Evolutionary conservation across 441 rosid genomes (phyloP).

Genomic region (Gossypium aridum): DNA sequence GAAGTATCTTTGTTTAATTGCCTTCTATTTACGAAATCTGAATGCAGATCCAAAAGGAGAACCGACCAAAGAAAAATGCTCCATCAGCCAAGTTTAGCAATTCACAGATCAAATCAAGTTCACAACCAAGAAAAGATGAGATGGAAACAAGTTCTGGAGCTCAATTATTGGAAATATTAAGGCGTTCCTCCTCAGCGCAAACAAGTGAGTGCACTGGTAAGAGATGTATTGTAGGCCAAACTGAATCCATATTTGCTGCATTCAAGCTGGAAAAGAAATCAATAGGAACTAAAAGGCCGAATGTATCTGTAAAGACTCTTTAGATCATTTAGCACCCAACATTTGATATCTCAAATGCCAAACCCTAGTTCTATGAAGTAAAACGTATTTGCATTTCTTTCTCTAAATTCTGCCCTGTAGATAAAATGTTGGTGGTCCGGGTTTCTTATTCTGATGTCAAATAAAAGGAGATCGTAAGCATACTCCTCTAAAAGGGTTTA

Average conservation of each 20-base stretch:
- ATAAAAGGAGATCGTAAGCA: neutral
- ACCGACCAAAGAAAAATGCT: constrained; percentile 37
- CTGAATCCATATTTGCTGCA: constrained; percentile 70
- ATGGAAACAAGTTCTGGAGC: constrained; percentile 37
- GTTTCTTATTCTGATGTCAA: neutral
- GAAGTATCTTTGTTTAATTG: neutral
- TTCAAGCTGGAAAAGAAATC: constrained; percentile 60
- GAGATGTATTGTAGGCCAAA: constrained; percentile 27
- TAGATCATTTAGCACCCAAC: neutral
- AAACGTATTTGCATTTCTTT: neutral
- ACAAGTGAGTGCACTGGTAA: constrained; percentile 27
- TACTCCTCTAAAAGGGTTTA: neutral
- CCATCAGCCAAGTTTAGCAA: constrained; percentile 49
- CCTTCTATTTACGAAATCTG: neutral
- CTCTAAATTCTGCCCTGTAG: neutral
- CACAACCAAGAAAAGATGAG: constrained; percentile 27
- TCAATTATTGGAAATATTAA: constrained; percentile 62
- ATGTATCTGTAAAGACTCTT: constrained; percentile 19
- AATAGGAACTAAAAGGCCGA: constrained; percentile 7
- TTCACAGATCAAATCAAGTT: constrained; percentile 42
- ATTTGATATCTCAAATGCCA: neutral
- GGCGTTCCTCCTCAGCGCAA: constrained; percentile 51
- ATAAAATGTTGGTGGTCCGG: neutral
- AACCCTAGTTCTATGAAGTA: neutral
- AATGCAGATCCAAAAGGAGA: constrained; percentile 48